Conservation (phyloP, 805 yeast genomes). For the Candida railenensis region DNA sequence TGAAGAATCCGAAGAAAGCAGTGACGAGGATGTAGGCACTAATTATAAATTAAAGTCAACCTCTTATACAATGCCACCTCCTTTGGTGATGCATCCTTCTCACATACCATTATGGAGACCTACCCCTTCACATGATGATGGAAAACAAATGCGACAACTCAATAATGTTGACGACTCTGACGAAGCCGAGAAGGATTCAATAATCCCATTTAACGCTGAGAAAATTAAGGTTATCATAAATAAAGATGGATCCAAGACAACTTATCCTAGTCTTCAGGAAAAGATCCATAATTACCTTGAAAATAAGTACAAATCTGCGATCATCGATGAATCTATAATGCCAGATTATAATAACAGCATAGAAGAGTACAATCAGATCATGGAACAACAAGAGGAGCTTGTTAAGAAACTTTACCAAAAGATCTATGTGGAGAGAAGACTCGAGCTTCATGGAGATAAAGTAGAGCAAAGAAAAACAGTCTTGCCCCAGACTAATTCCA, state of each 20-base stretch:
- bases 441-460: slow-evolving; percentile 46
- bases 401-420: slow-evolving; percentile 45
- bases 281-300: slow-evolving; percentile 27
- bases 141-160: background rate
- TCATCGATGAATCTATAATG: slow-evolving; percentile 34
- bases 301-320: slow-evolving; percentile 30
- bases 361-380: slow-evolving; percentile 60
- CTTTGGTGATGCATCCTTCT: slow-evolving; percentile 42
- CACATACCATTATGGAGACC: slow-evolving; percentile 45
- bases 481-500: slow-evolving; percentile 41
- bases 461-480: slow-evolving; percentile 46
- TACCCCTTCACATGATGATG: slow-evolving; percentile 10
- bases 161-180: slow-evolving; percentile 4
- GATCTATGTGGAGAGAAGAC: slow-evolving; percentile 32
- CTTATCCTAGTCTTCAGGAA: slow-evolving; percentile 26
- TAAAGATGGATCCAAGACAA: slow-evolving; percentile 12
- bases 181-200: slow-evolving; percentile 11
- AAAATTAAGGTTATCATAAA: slow-evolving; percentile 22
- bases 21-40: slow-evolving; percentile 8
- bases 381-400: slow-evolving; percentile 53
- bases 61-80: slow-evolving; percentile 32
- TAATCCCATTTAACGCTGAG: slow-evolving; percentile 26
- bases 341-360: slow-evolving; percentile 30
- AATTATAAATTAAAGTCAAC: slow-evolving; percentile 27
- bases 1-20: slow-evolving; percentile 4